Percentiles rank a stretch among this genome's conserved stretches.
Evolutionary conservation across 2,329 filamentous ascomycete species (phyloP).

Genomic region (Teratosphaeriaceae sp.): DNA sequence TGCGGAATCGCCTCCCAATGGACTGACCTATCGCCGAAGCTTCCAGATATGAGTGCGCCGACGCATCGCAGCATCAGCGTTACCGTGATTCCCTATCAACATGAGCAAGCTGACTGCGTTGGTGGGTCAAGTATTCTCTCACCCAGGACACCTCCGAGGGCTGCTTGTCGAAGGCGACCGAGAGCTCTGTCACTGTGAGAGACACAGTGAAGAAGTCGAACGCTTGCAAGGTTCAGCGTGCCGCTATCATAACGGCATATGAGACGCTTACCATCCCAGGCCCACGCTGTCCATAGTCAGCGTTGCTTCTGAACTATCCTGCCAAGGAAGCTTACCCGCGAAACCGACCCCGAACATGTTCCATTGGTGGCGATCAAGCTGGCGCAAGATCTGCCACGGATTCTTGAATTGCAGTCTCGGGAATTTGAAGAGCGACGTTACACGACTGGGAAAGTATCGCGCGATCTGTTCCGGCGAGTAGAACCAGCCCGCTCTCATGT

Average conservation of each 20-base stretch:
- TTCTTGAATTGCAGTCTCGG: slow-evolving; percentile 20
- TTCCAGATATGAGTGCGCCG: slow-evolving; percentile 25
- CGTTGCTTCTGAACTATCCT: slow-evolving; percentile 22
- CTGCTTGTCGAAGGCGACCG: slow-evolving; percentile 46
- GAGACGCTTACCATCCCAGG: slow-evolving; percentile 54
- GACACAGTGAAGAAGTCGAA: slow-evolving; percentile 58
- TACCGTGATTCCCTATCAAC: slow-evolving; percentile 16
- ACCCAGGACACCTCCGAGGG: slow-evolving; percentile 57
- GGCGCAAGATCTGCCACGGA: slow-evolving; percentile 20
- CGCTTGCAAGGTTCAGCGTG: too few species aligned
- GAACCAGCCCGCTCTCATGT: slow-evolving; percentile 19
- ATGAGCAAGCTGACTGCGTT: not conserved
- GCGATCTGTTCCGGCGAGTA: slow-evolving; percentile 16
- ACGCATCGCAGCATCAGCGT: slow-evolving; percentile 28
- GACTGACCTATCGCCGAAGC: slow-evolving; percentile 17
- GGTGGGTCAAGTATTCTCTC: not conserved
- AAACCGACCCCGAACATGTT: slow-evolving; percentile 23
- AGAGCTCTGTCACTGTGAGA: slow-evolving; percentile 50
- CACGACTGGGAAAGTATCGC: slow-evolving; percentile 13
- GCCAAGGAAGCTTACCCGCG: slow-evolving; percentile 47
- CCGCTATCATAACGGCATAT: too few species aligned
- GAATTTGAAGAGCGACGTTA: slow-evolving; percentile 13
- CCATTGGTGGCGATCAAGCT: slow-evolving; percentile 28
- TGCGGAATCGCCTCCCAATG: not conserved
- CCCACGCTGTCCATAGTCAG: slow-evolving; percentile 33